Conservation (phyloP, 140 eudicot genomes). For the Senecio squalidus region DNA sequence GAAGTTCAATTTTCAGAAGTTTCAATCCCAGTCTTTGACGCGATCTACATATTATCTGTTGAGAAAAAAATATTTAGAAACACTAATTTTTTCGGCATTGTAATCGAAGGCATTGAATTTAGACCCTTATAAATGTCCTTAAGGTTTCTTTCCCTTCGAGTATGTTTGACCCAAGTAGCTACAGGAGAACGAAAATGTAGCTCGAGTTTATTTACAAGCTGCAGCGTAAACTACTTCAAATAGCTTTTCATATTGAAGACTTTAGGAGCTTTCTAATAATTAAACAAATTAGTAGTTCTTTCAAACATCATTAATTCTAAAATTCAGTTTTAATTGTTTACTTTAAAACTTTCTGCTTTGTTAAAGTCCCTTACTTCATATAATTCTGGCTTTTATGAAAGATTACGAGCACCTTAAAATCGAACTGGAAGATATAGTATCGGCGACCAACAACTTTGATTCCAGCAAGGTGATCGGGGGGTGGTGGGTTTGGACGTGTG, state of each 20-base stretch:
- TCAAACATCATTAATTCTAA: background rate
- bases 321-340: background rate
- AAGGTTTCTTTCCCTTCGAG: no score
- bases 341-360: no score
- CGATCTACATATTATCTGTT: background rate
- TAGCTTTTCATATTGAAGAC: no score
- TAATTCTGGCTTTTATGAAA: background rate
- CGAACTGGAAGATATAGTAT: background rate
- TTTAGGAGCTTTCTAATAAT: no score
- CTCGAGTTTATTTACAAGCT: no score
- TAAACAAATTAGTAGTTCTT: background rate
- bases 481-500: background rate
- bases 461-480: background rate
- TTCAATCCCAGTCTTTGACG: background rate
- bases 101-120: slow-evolving; percentile 23
- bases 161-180: no score
- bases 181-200: no score
- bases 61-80: background rate
- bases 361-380: background rate
- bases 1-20: slow-evolving; percentile 1
- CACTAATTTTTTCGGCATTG: slow-evolving; percentile 4
- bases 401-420: background rate
- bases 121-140: slow-evolving; percentile 8
- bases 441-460: background rate
- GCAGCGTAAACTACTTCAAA: no score